Evolutionary conservation across 352 stramenopile species (phyloP).

Genomic region (Phytopythium montanum): DNA sequence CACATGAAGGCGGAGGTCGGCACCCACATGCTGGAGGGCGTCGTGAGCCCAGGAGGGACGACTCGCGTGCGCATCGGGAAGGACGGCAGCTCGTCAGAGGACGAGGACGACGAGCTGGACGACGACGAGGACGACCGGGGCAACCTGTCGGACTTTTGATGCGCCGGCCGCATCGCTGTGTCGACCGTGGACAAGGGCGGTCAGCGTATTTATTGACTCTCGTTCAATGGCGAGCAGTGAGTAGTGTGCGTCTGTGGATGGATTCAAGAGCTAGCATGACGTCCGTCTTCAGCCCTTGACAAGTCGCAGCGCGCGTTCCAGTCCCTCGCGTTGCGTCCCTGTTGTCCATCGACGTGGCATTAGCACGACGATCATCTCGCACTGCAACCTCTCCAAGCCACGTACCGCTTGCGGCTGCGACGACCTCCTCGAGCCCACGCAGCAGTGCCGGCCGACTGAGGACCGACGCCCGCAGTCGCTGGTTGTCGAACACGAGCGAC

Average conservation of each 20-base stretch:
- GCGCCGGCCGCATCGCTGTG: background rate
- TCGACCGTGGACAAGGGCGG: background rate
- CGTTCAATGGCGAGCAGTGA: background rate
- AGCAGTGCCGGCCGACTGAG: slow-evolving; percentile 23
- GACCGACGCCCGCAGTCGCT: slow-evolving; percentile 47
- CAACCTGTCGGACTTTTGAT: slow-evolving; percentile 9
- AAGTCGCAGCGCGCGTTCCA: slow-evolving; percentile 24
- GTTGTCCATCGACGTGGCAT: background rate
- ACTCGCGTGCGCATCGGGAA: slow-evolving; percentile 53
- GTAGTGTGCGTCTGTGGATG: background rate
- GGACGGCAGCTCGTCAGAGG: slow-evolving; percentile 45
- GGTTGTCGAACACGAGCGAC: slow-evolving; percentile 63
- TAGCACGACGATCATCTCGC: background rate
- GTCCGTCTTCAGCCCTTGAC: slow-evolving; percentile 14
- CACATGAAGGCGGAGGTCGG: slow-evolving; percentile 45
- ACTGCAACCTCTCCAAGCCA: background rate
- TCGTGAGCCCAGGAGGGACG: slow-evolving; percentile 62
- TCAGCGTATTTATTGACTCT: slow-evolving; percentile 9
- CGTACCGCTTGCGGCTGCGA: background rate
- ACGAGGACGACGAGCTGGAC: slow-evolving; percentile 43
- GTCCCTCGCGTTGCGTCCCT: slow-evolving; percentile 9
- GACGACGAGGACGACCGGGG: slow-evolving; percentile 26
- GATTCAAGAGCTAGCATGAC: background rate
- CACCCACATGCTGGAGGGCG: slow-evolving; percentile 39
- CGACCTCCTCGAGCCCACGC: slow-evolving; percentile 27